Evolutionary conservation across 805 yeast genomes (phyloP).

Genomic region (Saccharomycopsis vini): DNA sequence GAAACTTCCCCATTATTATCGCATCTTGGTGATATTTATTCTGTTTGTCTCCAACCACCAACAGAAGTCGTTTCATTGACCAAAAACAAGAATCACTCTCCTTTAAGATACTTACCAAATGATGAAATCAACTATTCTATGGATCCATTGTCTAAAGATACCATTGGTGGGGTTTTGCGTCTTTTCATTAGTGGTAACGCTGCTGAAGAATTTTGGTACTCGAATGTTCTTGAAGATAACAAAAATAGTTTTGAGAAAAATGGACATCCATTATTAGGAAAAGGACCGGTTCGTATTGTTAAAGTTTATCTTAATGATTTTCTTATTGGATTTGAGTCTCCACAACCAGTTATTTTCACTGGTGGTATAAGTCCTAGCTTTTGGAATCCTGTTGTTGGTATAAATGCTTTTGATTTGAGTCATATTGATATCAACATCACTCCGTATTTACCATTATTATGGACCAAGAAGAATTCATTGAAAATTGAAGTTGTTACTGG

Average conservation of each 20-base stretch:
- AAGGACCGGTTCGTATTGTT: slow-evolving; percentile 65
- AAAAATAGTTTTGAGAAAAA: slow-evolving; percentile 31
- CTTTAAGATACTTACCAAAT: slow-evolving; percentile 38
- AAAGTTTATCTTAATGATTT: slow-evolving; percentile 52
- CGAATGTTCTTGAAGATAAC: slow-evolving; percentile 44
- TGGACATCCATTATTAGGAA: slow-evolving; percentile 41
- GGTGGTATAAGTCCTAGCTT: slow-evolving; percentile 76
- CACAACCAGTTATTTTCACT: slow-evolving; percentile 67
- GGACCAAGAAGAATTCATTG: slow-evolving; percentile 33
- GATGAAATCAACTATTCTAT: slow-evolving; percentile 30
- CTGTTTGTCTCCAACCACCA: slow-evolving; percentile 28
- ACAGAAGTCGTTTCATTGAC: slow-evolving; percentile 33
- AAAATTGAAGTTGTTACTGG: slow-evolving; percentile 49
- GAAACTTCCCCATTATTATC: too few relatives aligned
- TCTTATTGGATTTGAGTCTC: slow-evolving; percentile 52
- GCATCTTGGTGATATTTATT: too few relatives aligned
- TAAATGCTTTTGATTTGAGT: slow-evolving; percentile 64
- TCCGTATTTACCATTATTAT: slow-evolving; percentile 58
- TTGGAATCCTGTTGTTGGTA: slow-evolving; percentile 75
- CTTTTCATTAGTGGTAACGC: slow-evolving; percentile 67
- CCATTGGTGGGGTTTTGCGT: slow-evolving; percentile 39
- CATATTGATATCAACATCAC: slow-evolving; percentile 65
- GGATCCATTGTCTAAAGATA: slow-evolving; percentile 49
- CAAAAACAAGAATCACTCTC: slow-evolving; percentile 26
- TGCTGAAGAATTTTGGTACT: slow-evolving; percentile 79